Conservation (phyloP, 345 rosid species). For the Eucalyptus melliodora region DNA sequence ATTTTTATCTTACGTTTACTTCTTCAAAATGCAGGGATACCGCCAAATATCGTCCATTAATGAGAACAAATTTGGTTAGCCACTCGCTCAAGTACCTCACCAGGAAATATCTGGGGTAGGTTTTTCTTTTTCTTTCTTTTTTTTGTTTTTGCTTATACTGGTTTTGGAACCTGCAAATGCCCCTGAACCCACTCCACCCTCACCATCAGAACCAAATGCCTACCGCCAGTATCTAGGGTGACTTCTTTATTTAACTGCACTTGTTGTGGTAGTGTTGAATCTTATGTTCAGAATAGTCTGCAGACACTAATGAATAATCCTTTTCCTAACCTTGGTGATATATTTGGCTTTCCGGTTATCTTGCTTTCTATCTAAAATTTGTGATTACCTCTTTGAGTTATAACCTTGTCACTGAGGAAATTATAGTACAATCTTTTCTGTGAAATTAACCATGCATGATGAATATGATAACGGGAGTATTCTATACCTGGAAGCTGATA, state of each 20-base stretch:
- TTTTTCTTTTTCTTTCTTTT: not conserved
- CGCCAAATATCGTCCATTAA: constrained; percentile 53
- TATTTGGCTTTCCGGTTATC: not conserved
- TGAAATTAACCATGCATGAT: not conserved
- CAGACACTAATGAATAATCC: not conserved
- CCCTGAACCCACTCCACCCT: not conserved
- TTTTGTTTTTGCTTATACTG: not conserved
- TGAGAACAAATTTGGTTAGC: constrained; percentile 71
- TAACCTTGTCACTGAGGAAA: not conserved
- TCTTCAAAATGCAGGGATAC: constrained; percentile 47
- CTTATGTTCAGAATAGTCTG: not conserved
- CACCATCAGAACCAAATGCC: not conserved
- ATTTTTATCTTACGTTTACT: not conserved
- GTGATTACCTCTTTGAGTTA: not conserved
- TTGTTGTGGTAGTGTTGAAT: not conserved
- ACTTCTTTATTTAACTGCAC: not conserved
- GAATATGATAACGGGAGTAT: not conserved
- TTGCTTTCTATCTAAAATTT: not conserved
- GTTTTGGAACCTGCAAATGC: not conserved
- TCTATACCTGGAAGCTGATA: not conserved
- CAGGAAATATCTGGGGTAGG: constrained; percentile 53
- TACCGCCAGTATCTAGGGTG: not conserved
- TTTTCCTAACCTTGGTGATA: not conserved
- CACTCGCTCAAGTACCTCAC: constrained; percentile 71
- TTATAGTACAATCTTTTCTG: not conserved